These are phyloP conservation scores for Starmerella stigmatis DNA, from an alignment of 805 yeast genomes.

Conservation along the genomic window DNA sequence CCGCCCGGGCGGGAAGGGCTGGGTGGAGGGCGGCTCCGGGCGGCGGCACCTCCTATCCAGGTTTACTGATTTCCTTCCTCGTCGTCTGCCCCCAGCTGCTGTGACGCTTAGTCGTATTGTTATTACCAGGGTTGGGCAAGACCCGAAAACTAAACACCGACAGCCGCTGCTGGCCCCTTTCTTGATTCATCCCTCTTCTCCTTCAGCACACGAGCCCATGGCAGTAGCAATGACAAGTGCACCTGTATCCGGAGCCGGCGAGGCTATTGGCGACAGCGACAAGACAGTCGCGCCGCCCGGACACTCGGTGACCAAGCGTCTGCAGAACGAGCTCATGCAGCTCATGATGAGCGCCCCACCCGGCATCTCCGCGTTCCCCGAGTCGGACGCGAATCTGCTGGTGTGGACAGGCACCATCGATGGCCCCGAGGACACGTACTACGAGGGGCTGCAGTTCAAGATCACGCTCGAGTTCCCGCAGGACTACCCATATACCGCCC, in stretches of 20 bases:
- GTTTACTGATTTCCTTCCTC: too few relatives aligned
- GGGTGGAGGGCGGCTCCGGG: too few relatives aligned
- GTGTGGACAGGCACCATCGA: slow-evolving; percentile 50
- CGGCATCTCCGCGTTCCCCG: slow-evolving; percentile 48
- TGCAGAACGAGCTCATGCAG: slow-evolving; percentile 44
- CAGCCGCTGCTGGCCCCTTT: neutral
- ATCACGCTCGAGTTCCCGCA: slow-evolving; percentile 42
- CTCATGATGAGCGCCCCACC: slow-evolving; percentile 42
- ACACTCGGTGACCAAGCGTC: slow-evolving; percentile 41
- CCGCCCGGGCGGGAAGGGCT: too few relatives aligned
- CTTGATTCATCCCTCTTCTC: neutral
- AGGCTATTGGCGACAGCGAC: neutral
- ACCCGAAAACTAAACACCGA: slow-evolving; percentile 1
- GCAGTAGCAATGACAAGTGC: slow-evolving; percentile 12
- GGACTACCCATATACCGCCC: slow-evolving; percentile 51
- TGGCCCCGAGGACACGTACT: slow-evolving; percentile 50
- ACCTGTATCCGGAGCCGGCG: neutral
- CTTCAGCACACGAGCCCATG: slow-evolving; percentile 7
- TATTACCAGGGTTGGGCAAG: slow-evolving; percentile 6
- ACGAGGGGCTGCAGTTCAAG: slow-evolving; percentile 44
- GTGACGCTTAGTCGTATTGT: slow-evolving; percentile 7
- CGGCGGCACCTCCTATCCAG: too few relatives aligned
- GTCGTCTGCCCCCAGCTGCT: too few relatives aligned
- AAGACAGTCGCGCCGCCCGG: slow-evolving; percentile 31
- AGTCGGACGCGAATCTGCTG: slow-evolving; percentile 41